Evolutionary conservation across 495 filamentous ascomycete species (phyloP).

Genomic region (Neurospora tetraspora): DNA sequence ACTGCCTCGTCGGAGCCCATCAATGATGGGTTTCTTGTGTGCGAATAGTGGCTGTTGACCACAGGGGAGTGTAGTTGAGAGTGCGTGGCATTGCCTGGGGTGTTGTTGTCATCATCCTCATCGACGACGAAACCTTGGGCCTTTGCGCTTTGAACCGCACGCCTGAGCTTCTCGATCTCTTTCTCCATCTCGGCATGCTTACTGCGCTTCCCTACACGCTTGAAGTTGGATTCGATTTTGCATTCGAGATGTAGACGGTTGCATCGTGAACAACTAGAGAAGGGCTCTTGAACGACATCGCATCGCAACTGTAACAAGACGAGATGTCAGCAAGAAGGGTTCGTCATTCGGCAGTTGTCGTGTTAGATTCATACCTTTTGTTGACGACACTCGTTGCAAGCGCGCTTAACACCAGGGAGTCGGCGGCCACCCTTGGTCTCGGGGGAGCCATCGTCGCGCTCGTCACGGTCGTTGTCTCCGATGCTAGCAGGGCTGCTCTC

Average conservation of each 20-base stretch:
- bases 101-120: slow-evolving; percentile 33
- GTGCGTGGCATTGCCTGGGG: slow-evolving; percentile 20
- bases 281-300: slow-evolving; percentile 82
- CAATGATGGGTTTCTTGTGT: slow-evolving; percentile 44
- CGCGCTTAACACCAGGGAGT: slow-evolving; percentile 65
- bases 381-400: slow-evolving; percentile 91
- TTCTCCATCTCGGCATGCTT: slow-evolving; percentile 92
- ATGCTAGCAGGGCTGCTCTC: slow-evolving; percentile 64
- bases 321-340: slow-evolving; percentile 19
- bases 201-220: slow-evolving; percentile 81
- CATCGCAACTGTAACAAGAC: slow-evolving; percentile 52
- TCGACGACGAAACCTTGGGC: slow-evolving; percentile 40
- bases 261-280: slow-evolving; percentile 72
- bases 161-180: slow-evolving; percentile 53
- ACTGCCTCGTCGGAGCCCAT: slow-evolving; percentile 83
- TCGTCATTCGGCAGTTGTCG: not conserved
- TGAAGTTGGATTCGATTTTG: slow-evolving; percentile 91
- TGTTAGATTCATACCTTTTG: slow-evolving; percentile 52
- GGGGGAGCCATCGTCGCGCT: slow-evolving; percentile 42
- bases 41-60: slow-evolving; percentile 46
- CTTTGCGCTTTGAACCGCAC: slow-evolving; percentile 37
- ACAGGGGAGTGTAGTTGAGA: slow-evolving; percentile 47
- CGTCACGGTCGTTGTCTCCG: slow-evolving; percentile 54
- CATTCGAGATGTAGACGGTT: slow-evolving; percentile 76
- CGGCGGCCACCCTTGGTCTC: slow-evolving; percentile 21